Conservation (phyloP, 2,329 filamentous ascomycete species). For the Exophiala mesophila region DNA sequence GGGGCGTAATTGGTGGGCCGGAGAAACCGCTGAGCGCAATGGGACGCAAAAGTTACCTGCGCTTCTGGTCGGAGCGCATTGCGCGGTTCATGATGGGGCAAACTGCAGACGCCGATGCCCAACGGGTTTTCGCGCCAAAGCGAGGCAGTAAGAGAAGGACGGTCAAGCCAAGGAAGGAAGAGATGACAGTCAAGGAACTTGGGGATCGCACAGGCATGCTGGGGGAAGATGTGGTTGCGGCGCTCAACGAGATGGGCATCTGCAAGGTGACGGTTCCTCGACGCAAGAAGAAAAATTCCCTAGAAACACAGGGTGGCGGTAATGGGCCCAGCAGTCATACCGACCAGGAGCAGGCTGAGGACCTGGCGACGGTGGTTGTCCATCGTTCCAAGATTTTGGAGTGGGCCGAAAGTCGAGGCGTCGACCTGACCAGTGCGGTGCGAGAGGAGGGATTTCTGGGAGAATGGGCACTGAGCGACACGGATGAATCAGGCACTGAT, state of each 20-base stretch:
- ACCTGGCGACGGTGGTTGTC: constrained; percentile 41
- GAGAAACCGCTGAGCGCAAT: constrained; percentile 90
- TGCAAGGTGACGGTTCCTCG: constrained; percentile 45
- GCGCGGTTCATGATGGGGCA: constrained; percentile 53
- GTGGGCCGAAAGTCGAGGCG: constrained; percentile 61
- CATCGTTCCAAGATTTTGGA: constrained; percentile 56
- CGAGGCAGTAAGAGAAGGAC: constrained; percentile 33
- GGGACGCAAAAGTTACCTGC: constrained; percentile 73
- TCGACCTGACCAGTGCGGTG: constrained; percentile 62
- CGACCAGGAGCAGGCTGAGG: constrained; percentile 24
- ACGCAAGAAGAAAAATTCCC: constrained; percentile 46
- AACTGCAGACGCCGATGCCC: constrained; percentile 28
- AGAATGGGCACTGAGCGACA: constrained; percentile 49
- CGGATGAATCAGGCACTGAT: constrained; percentile 16
- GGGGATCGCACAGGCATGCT: constrained; percentile 77
- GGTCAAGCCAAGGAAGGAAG: constrained; percentile 32
- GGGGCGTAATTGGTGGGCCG: constrained; percentile 74
- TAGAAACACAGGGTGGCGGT: constrained; percentile 38
- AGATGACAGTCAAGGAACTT: constrained; percentile 65
- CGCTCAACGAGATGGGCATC: constrained; percentile 75
- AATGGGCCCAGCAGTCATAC: constrained; percentile 18
- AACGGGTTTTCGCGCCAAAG: constrained; percentile 28
- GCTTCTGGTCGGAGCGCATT: constrained; percentile 83
- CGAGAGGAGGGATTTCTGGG: constrained; percentile 70
- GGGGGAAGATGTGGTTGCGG: constrained; percentile 73